phyloP scores from a whole-genome alignment of 2,329 filamentous ascomycete genomes.

The Penicillium paneum region DNA sequence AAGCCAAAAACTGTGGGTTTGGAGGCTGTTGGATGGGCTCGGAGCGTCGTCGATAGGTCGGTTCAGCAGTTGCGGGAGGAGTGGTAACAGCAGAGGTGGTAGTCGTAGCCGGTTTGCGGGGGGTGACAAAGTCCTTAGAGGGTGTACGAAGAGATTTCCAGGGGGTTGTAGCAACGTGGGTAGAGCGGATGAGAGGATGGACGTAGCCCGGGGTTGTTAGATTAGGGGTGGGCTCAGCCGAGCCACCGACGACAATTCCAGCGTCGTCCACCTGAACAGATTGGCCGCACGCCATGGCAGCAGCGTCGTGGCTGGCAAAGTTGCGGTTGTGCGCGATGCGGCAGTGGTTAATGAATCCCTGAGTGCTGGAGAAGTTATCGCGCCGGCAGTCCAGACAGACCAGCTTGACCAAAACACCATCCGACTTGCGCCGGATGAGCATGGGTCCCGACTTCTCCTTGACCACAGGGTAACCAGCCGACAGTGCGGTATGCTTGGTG shows the following conservation, averaged over 20 bases:
- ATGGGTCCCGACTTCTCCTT: slow-evolving; percentile 82
- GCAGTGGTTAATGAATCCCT: slow-evolving; percentile 99
- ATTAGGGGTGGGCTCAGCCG: slow-evolving; percentile 29
- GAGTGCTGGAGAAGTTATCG: slow-evolving; percentile 91
- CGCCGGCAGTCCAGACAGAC: slow-evolving; percentile 85
- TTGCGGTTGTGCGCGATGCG: slow-evolving; percentile 91
- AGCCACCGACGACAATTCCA: slow-evolving; percentile 46
- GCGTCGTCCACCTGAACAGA: slow-evolving; percentile 68
- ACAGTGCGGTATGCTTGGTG: slow-evolving; percentile 66
- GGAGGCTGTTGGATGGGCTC: slow-evolving; percentile 24
- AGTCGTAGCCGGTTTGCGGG: slow-evolving; percentile 18
- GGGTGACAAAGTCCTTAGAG: slow-evolving; percentile 15
- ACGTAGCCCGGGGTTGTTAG: slow-evolving; percentile 51
- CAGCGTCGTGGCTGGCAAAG: slow-evolving; percentile 94
- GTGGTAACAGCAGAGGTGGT: slow-evolving; percentile 24
- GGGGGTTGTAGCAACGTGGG: slow-evolving; percentile 42
- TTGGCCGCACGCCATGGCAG: slow-evolving; percentile 81
- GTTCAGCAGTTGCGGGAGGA: slow-evolving; percentile 17
- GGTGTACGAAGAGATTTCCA: slow-evolving; percentile 8
- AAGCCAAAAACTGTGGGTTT: slow-evolving; percentile 50
- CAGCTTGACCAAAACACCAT: slow-evolving; percentile 82
- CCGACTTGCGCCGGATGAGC: slow-evolving; percentile 74
- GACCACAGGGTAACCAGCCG: slow-evolving; percentile 66
- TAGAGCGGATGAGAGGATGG: slow-evolving; percentile 60
- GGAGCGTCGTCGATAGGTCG: slow-evolving; percentile 6